Evolutionary conservation across 352 stramenopile species (phyloP).

Genomic region (Globisporangium megalacanthum): DNA sequence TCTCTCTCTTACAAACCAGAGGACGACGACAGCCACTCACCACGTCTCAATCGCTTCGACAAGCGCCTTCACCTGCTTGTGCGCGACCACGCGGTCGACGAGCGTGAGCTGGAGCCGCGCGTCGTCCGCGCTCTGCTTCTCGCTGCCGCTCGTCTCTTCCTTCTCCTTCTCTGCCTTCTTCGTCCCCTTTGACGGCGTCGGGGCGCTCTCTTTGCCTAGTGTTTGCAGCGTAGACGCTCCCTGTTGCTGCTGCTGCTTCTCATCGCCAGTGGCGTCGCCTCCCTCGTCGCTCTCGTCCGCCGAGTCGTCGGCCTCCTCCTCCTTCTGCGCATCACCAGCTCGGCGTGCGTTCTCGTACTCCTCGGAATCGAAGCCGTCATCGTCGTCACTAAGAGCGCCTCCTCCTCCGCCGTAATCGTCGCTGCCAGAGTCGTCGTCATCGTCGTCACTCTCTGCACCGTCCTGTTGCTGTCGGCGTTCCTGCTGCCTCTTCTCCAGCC

Average conservation of each 20-base stretch:
- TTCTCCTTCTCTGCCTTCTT: slow-evolving; percentile 2
- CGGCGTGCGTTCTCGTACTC: slow-evolving; percentile 22
- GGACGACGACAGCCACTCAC: slow-evolving; percentile 1
- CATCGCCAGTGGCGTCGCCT: slow-evolving; percentile 1
- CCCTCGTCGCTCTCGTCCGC: slow-evolving; percentile 5
- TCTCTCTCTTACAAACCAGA: neutral
- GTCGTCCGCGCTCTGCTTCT: slow-evolving; percentile 1
- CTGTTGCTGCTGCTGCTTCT: slow-evolving; percentile 1
- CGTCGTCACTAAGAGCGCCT: slow-evolving; percentile 7
- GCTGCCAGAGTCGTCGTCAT: slow-evolving; percentile 14
- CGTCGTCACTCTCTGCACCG: slow-evolving; percentile 9
- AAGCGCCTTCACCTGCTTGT: slow-evolving; percentile 66
- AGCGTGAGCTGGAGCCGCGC: slow-evolving; percentile 27
- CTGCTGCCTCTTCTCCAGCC: slow-evolving; percentile 23
- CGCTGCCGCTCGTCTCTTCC: neutral
- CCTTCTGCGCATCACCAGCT: neutral
- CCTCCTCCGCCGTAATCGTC: slow-evolving; percentile 20
- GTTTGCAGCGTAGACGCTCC: neutral
- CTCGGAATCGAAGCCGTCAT: slow-evolving; percentile 42
- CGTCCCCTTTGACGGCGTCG: neutral
- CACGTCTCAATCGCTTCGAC: slow-evolving; percentile 47
- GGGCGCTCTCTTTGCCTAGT: neutral
- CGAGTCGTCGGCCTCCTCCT: slow-evolving; percentile 3
- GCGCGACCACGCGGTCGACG: slow-evolving; percentile 53
- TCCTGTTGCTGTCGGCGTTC: slow-evolving; percentile 12